These are phyloP conservation scores for Leishmania martiniquensis DNA, from an alignment of 208 protist genomes.

Conservation along the genomic window DNA sequence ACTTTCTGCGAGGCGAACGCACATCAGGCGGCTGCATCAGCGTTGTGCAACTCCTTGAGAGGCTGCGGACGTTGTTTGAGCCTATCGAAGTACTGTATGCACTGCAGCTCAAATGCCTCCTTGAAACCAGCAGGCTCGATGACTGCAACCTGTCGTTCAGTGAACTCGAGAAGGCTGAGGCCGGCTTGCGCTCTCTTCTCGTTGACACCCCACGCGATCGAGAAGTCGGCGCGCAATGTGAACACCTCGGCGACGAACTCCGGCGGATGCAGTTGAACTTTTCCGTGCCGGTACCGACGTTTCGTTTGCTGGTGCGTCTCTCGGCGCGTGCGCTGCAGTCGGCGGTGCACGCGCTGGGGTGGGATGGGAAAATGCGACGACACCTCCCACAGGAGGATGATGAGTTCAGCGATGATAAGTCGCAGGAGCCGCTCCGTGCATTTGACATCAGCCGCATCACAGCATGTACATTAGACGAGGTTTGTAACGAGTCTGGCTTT, in stretches of 20 bases:
- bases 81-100: constrained; percentile 20
- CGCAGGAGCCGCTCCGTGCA: background rate
- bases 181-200: constrained; percentile 15
- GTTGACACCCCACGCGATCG: background rate
- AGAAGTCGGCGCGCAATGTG: constrained; percentile 8
- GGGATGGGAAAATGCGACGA: constrained; percentile 18
- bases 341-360: constrained; percentile 18
- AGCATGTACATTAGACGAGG: background rate
- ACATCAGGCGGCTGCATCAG: constrained; percentile 18
- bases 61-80: constrained; percentile 29
- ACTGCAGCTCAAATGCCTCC: constrained; percentile 33
- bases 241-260: constrained; percentile 7
- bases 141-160: constrained; percentile 26
- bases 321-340: constrained; percentile 13
- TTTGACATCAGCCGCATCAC: background rate
- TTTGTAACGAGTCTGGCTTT: background rate
- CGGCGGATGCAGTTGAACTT: constrained; percentile 19
- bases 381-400: background rate
- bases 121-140: constrained; percentile 26
- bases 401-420: background rate
- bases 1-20: constrained; percentile 25
- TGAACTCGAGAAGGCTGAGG: constrained; percentile 23
- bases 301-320: constrained; percentile 12
- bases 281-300: constrained; percentile 26
- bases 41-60: constrained; percentile 20